Base-by-base conservation (phyloP, 768 basidiomycete genomes). In the Lactarius akahatsu region DNA sequence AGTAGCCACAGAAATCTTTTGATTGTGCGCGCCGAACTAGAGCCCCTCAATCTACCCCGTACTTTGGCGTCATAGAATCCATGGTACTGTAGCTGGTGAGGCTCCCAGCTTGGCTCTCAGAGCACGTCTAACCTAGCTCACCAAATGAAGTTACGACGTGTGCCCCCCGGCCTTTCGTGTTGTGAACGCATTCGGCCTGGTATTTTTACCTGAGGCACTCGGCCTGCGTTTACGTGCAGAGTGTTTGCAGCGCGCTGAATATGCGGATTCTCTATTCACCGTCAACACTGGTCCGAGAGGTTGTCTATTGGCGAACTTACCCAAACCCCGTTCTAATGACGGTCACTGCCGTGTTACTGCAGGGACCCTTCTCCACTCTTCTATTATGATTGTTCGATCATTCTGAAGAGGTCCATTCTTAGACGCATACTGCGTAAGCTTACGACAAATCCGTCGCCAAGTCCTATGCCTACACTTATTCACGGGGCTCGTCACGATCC, bases 41-140 rank as follows among this genome's bases (percentile, higher is more conserved):
- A 54, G 7, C 38, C 30, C 54, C 23, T 65, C 79, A 77, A 56
- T 74, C 61, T 36, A 74, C 77, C 15, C 79, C 30, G 72, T 78
- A 38, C 76, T 79, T 65, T 79, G 74, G 74, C 77, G 41, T 55
- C 23, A 52, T 15, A 11, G 50, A 23, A 26, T 52, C 13, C 50
- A 26, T 26, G 11, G 13, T 26, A 2, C 23, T 13, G 50, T 52
- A 9, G 18, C 47, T 23, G 47, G 47, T 50, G 23, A 52, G 3
- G 2, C 50, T 50, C 61, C 32, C 28, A 20, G 30, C 30, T 28
- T 15, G n/a, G n/a, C 3, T n/a, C 10, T 47, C 47, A 50, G 23
- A 13, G 23, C 28, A 41, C n/a, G n/a, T n/a, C 5, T 23, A 32
- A 13, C 5, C 26, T 40, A 64, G 36, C 47, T 54, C 26, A 28